Base-by-base conservation (phyloP, 73 alveolate genomes). In the Paramecium primaurelia region DNA sequence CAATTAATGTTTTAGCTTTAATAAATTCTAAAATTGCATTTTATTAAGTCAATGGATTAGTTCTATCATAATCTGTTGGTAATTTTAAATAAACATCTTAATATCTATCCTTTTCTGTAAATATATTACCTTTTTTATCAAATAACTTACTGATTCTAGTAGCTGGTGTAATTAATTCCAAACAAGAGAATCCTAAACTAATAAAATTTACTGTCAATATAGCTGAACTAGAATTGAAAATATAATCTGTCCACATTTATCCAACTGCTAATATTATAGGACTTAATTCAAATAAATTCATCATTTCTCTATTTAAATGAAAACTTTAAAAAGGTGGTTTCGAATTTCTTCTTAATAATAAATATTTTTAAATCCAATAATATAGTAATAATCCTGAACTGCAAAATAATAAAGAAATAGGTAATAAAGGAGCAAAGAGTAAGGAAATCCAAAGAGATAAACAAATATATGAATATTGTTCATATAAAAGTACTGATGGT, bases 51-150 rank as follows among this genome's bases (percentile, higher is more conserved):
- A 75, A 30, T 38, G 88, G 88, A 36, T 75, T 75, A 38, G 60
- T 75, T 42, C 88, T 75, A 75, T 75, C 88, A 75, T 75, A 75
- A 42, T 75, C 88, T 4, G 59, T 75, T n/a, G 60, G 68, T 4
- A 75, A 64, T 34, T 64, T 64, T 4, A 64, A 18, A 20, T 75
- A 36, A 8, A 42, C 58, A 38, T 75, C 88, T 18, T 5, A 36
- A 11, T 36, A 75, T 37, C 47, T 42, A n/a, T 38, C 58, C 11
- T 75, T 75, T 8, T 38, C 68, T 12, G 58, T 42, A 10, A 20
- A 75, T 36, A 42, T 25, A 75, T 30, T 75, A 0, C 18, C 11
- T 14, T 75, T 42, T 4, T 75, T 75, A 16, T 75, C 88, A 75
- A 38, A 75, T 25, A 42, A 18, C 10, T 75, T 75, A 38, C 88